Conservation (phyloP, 257 asterid genomes). For the Capsicum rhomboideum region DNA sequence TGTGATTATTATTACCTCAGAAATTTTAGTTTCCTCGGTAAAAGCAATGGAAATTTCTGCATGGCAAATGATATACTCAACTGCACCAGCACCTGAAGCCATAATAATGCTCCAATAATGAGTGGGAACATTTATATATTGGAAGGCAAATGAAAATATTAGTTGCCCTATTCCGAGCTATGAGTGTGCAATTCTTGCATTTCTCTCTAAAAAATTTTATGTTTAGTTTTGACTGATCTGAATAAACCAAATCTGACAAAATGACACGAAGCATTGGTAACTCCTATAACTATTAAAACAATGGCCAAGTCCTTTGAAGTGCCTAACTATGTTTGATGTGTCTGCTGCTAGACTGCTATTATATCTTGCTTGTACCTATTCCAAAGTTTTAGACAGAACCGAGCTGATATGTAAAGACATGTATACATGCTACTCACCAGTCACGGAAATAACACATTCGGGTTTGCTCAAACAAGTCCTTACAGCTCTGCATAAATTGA, state of each 20-base stretch:
- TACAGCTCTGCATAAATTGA: too few relatives aligned
- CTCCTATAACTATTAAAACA: not conserved
- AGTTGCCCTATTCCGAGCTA: not conserved
- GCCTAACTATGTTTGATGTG: not conserved
- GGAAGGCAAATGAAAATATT: not conserved
- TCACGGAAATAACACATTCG: not conserved
- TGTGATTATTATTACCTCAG: conserved; percentile 41
- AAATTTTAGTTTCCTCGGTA: conserved; percentile 56
- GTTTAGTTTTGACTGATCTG: not conserved
- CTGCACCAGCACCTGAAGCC: conserved; percentile 72
- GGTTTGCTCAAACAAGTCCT: not conserved
- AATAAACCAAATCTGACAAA: not conserved
- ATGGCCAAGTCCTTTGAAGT: not conserved
- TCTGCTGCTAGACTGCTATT: not conserved
- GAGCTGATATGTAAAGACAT: not conserved
- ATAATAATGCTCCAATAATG: not conserved
- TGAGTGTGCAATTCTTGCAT: not conserved
- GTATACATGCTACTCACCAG: too few relatives aligned
- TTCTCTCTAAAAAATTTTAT: not conserved
- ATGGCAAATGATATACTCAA: conserved; percentile 62
- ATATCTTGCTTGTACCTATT: not conserved
- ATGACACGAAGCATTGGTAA: not conserved
- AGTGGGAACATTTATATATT: not conserved
- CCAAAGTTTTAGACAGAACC: not conserved
- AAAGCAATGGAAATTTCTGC: conserved; percentile 68